Conservation (phyloP, 345 rosid species). For the Arabis alpina region DNA sequence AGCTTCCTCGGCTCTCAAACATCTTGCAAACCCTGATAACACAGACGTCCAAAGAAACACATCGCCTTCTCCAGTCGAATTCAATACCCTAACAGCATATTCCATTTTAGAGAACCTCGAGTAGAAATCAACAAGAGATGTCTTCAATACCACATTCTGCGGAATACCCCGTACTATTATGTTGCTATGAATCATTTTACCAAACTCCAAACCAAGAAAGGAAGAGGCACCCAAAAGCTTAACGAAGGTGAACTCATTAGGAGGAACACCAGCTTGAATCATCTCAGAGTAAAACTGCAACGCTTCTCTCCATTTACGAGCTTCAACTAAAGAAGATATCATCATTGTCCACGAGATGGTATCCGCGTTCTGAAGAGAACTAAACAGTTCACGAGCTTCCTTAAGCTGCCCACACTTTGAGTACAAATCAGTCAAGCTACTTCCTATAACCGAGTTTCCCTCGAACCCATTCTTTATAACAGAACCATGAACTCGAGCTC, state of each 20-base stretch:
- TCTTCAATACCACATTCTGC: constrained; percentile 66
- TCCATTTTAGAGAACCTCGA: constrained; percentile 53
- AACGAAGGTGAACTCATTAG: constrained; percentile 65
- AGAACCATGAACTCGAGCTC: constrained; percentile 54
- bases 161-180: constrained; percentile 49
- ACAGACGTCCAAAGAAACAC: constrained; percentile 59
- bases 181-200: constrained; percentile 62
- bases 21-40: constrained; percentile 58
- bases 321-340: constrained; percentile 61
- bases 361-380: constrained; percentile 49
- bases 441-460: constrained; percentile 48
- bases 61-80: constrained; percentile 51
- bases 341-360: constrained; percentile 68
- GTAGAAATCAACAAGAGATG: constrained; percentile 65
- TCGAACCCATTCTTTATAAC: constrained; percentile 60
- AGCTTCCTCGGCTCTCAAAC: constrained; percentile 52
- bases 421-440: constrained; percentile 63
- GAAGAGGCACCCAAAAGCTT: constrained; percentile 58
- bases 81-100: constrained; percentile 55
- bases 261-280: constrained; percentile 56
- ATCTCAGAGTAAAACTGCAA: constrained; percentile 53
- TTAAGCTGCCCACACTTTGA: constrained; percentile 50
- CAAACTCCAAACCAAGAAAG: constrained; percentile 51
- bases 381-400: constrained; percentile 55
- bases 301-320: constrained; percentile 54